phyloP scores from a whole-genome alignment of 768 basidiomycete species.

The Lentinula raphanica region DNA sequence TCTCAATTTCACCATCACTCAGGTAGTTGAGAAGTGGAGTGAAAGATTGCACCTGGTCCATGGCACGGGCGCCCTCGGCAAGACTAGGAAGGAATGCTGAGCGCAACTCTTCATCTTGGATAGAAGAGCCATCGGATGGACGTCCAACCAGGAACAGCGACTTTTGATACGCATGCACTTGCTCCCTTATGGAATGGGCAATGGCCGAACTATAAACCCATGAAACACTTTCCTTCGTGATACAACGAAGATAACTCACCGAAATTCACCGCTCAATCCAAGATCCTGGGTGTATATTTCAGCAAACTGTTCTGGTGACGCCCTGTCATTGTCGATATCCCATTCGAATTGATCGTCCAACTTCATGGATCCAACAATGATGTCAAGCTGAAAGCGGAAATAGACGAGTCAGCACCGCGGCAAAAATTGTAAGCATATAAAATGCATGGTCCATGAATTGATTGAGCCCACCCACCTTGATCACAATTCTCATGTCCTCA shows the following conservation, averaged over 20 bases:
- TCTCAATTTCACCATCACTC: constrained; percentile 83
- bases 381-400: constrained; percentile 67
- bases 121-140: constrained; percentile 67
- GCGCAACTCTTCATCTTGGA: constrained; percentile 89
- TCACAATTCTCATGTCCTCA: constrained; percentile 87
- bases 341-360: constrained; percentile 97
- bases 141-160: constrained; percentile 89
- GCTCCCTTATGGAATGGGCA: constrained; percentile 92
- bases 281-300: constrained; percentile 81
- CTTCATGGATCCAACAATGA: constrained; percentile 89
- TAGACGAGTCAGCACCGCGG: constrained; percentile 1
- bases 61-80: constrained; percentile 60
- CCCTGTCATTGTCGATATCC: constrained; percentile 79
- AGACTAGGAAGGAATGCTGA: constrained; percentile 86
- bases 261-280: constrained; percentile 89
- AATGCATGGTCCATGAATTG: neutral
- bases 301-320: constrained; percentile 91
- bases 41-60: constrained; percentile 73
- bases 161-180: constrained; percentile 87
- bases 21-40: constrained; percentile 89
- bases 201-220: constrained; percentile 74
- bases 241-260: constrained; percentile 42
- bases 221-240: neutral
- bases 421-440: constrained; percentile 6
- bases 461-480: constrained; percentile 60